phyloP scores from a whole-genome alignment of 805 yeast species.

The Tetrapisispora pingtungensis region DNA sequence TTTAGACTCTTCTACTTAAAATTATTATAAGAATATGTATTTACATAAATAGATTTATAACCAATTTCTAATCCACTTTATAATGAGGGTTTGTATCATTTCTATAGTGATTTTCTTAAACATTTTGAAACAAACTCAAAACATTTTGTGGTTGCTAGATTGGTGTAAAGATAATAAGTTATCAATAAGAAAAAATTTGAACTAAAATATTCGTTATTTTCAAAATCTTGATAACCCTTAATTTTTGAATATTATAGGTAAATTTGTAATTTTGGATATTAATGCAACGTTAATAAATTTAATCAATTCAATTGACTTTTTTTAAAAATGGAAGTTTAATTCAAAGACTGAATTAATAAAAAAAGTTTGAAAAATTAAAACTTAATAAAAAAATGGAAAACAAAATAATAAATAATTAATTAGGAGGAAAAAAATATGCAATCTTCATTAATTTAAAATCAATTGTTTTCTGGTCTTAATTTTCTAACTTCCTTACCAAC shows the following conservation, averaged over 20 bases:
- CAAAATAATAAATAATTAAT: slow-evolving; percentile 2
- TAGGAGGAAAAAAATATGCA: too few species aligned
- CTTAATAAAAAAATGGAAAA: background rate
- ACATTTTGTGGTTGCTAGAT: too few species aligned
- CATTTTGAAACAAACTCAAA: too few species aligned
- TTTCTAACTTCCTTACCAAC: slow-evolving; percentile 99
- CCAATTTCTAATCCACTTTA: background rate
- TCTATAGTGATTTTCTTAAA: too few species aligned
- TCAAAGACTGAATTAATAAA: too few species aligned
- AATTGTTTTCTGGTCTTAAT: slow-evolving; percentile 98
- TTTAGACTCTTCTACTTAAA: background rate
- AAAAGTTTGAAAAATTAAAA: background rate
- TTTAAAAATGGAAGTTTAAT: too few species aligned
- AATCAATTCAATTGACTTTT: slow-evolving; percentile 26
- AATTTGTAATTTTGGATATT: slow-evolving; percentile 1
- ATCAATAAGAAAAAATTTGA: too few species aligned
- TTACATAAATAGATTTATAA: slow-evolving; percentile 1
- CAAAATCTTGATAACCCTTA: too few species aligned
- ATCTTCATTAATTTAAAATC: slow-evolving; percentile 21
- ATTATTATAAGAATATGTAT: background rate
- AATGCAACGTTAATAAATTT: slow-evolving; percentile 4
- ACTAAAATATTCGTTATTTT: background rate
- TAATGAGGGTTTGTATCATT: too few species aligned
- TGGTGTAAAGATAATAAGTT: too few species aligned
- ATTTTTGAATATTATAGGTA: background rate